Evolutionary conservation across 2,329 filamentous ascomycete species (phyloP), one percentile per base, ranked within the genome.

Genomic region (Venturia nashicola): DNA sequence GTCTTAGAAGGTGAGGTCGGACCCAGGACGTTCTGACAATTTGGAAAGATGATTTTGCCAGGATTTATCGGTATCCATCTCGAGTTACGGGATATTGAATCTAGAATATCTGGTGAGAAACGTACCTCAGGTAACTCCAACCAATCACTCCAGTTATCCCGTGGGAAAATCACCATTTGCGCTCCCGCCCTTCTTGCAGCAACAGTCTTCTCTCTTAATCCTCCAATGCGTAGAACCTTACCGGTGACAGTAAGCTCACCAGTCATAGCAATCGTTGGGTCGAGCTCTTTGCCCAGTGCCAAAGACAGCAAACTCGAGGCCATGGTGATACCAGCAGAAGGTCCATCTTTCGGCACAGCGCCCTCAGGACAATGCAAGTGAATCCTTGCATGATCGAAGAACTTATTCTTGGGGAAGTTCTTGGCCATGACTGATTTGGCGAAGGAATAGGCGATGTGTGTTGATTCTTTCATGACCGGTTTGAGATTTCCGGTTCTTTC

Each of bases 401-500:
- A 99, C 73, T 86, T 85, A 76, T 99, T 99, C 65, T 91, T 86
- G 0, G 91, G 87, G 78, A 92, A 99, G 48, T 89, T 79, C 71
- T 86, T 87, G 8, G 88, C 91, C 82, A 97, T 86, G 65, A 93
- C 81, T 0, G 91, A 87, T 78, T 97, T 97, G 71, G 91, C 87
- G 72, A 96, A 99, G 0, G 91, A 96, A 79, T 99, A 97, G 59
- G 94, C 95, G 68, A 99, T 97, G 2, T 86, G 82, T 0, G 91
- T 94, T 2, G 92, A 97, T 77, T 99, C 94, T 77, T 97, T 97
- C 95, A 99, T 99, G 46, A 99, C 94, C 18, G 85, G 85, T 79
- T 96, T 94, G 60, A 99, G 82, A 72, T 97, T 97, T 65, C 94
- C 94, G 0, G 94, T 99, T 66, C 92, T 91, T 72, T 96, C 90